Conservation (phyloP, 2,329 filamentous ascomycete genomes). For the Alternaria postmessia region DNA sequence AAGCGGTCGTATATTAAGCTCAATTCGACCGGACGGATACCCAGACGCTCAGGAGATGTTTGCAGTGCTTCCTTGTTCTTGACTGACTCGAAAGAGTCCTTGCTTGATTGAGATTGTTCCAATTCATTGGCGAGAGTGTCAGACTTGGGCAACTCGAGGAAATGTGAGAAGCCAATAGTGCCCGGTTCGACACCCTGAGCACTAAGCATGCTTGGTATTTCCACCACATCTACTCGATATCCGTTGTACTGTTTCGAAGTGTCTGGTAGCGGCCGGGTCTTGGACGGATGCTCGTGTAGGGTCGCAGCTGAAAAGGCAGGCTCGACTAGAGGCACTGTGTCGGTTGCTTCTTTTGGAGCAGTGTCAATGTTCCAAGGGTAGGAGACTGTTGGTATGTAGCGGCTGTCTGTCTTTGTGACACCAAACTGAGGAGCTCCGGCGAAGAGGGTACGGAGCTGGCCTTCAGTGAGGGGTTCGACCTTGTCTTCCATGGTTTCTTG, state of each 20-base stretch:
- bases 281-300: conserved; percentile 30
- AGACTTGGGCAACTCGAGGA: conserved; percentile 70
- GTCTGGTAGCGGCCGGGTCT: conserved; percentile 20
- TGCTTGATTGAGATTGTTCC: conserved; percentile 56
- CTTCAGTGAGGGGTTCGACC: conserved; percentile 48
- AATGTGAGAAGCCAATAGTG: conserved; percentile 73
- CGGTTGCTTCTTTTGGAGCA: conserved; percentile 68
- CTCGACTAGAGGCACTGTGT: conserved; percentile 51
- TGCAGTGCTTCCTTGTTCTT: conserved; percentile 58
- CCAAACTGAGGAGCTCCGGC: conserved; percentile 79
- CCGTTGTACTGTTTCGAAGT: conserved; percentile 30
- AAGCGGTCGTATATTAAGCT: conserved; percentile 47
- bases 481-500: conserved; percentile 26
- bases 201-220: conserved; percentile 75
- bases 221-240: conserved; percentile 50
- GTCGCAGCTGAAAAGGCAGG: conserved; percentile 50
- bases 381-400: conserved; percentile 69
- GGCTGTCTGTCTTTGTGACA: conserved; percentile 65
- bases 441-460: conserved; percentile 74
- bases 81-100: conserved; percentile 36
- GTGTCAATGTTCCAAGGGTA: conserved; percentile 72
- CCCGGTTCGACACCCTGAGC: conserved; percentile 76
- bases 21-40: conserved; percentile 48
- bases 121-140: conserved; percentile 67
- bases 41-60: conserved; percentile 47